Conservation (phyloP, 768 basidiomycete genomes). For the Lactarius quietus region DNA sequence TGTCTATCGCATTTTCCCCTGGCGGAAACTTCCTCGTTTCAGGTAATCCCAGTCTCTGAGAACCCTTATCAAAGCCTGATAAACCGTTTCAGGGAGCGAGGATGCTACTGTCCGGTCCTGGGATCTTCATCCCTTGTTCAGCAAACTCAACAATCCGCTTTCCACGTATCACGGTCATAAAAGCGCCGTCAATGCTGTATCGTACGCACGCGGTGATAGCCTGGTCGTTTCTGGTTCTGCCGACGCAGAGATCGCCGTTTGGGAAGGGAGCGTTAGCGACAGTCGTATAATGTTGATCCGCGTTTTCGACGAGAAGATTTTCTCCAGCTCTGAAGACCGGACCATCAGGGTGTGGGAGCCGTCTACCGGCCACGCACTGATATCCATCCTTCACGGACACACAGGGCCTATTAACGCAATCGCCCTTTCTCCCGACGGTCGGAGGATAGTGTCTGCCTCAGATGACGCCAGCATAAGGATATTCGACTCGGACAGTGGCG, state of each 20-base stretch:
- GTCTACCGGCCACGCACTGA: not conserved
- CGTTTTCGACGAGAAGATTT: conserved; percentile 4
- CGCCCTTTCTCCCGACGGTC: conserved; percentile 5
- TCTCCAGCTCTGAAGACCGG: conserved; percentile 18
- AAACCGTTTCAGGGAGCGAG: conserved; percentile 6
- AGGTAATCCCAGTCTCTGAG: not conserved
- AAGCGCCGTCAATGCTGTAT: conserved; percentile 8
- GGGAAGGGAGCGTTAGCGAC: conserved; percentile 8
- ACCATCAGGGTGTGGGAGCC: conserved; percentile 20
- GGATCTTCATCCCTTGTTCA: conserved; percentile 3
- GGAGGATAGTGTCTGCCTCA: conserved; percentile 11
- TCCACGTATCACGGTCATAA: conserved; percentile 27
- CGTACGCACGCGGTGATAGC: conserved; percentile 3
- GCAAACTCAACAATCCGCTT: conserved; percentile 1
- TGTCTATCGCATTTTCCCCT: conserved; percentile 11
- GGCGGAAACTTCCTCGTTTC: conserved; percentile 9
- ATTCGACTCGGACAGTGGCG: conserved; percentile 13
- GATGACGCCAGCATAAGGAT: conserved; percentile 16
- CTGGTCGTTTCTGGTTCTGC: conserved; percentile 17
- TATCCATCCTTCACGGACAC: conserved; percentile 32
- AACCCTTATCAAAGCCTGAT: not conserved
- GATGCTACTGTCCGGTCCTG: conserved; percentile 10
- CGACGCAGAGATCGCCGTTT: conserved; percentile 5
- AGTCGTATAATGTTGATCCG: not conserved
- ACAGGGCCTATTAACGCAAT: conserved; percentile 11